Evolutionary conservation across 2,329 filamentous ascomycete species (phyloP), one percentile per base, ranked within the genome.

Genomic region (Cercospora sp.): DNA sequence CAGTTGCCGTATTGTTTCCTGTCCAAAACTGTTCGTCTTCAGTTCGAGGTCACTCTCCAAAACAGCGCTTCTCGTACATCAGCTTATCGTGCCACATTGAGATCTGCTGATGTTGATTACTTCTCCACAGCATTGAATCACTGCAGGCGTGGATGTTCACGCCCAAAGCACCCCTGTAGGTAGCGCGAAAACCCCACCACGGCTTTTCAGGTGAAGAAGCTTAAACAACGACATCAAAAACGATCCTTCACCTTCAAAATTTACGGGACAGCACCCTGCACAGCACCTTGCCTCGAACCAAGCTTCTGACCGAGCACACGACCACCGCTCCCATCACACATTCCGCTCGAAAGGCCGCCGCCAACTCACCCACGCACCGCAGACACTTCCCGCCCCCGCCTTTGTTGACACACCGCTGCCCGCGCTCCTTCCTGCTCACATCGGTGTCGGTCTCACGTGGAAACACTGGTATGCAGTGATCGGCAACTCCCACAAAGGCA

Each of bases 391-490:
- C 60, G 40, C 60, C 42, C 16, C 45, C 45, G 42, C 42, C 42
- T 48, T 48, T 48, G 16, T 48, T 40, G 36, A 40, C 36, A 40
- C 36, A 40, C 36, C 36, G 36, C 42, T 20, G 45, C 45, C 9
- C 18, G 10, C 45, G 45, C 20, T 20, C 45, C 18, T 48, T 48
- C n/a, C 45, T 26, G 28, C 18, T 42, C 60, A 53, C 26, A 30
- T 30, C 40, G 28, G 40, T 48, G 18, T 20, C 45, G 45, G n/a
- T 48, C 18, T 48, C 45, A 5, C 4, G 23, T 30, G 53, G 23
- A 28, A n/a, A 57, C 53, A n/a, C 48, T 60, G 64, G 30, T 30
- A 69, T 68, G 68, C 53, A 65, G 55, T 63, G 64, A 64, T 68
- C 65, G 68, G 26, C 63, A 26, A 30, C 42, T 64, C 13, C 51